Evolutionary conservation across 805 yeast genomes (phyloP).

Genomic region (Saccharomyces kudriavzevii): DNA sequence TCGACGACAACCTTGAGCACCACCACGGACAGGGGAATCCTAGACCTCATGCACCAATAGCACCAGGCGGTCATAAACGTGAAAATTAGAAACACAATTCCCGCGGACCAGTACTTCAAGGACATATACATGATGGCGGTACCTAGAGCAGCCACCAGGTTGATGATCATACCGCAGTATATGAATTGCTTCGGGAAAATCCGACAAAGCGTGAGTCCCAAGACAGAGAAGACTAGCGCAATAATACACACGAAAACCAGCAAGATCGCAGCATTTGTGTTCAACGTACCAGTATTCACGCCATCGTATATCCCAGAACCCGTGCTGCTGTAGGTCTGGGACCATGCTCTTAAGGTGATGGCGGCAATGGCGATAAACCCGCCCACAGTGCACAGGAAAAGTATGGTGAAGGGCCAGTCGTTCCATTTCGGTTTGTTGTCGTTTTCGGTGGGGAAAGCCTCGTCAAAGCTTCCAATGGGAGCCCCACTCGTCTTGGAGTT

Average conservation of each 20-base stretch:
- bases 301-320: slow-evolving; percentile 58
- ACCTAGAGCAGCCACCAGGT: slow-evolving; percentile 61
- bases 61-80: slow-evolving; percentile 56
- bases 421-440: slow-evolving; percentile 56
- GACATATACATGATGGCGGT: slow-evolving; percentile 69
- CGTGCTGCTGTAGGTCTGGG: slow-evolving; percentile 42
- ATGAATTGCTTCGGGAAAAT: slow-evolving; percentile 60
- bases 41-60: slow-evolving; percentile 61
- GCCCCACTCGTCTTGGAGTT: slow-evolving; percentile 30
- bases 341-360: slow-evolving; percentile 58
- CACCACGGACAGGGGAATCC: slow-evolving; percentile 70
- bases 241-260: slow-evolving; percentile 58
- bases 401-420: slow-evolving; percentile 62
- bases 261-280: slow-evolving; percentile 66
- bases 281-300: slow-evolving; percentile 50
- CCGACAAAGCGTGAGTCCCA: slow-evolving; percentile 55
- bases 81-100: slow-evolving; percentile 62
- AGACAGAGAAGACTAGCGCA: slow-evolving; percentile 47
- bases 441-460: slow-evolving; percentile 45
- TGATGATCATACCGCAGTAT: slow-evolving; percentile 56
- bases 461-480: slow-evolving; percentile 47
- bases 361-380: slow-evolving; percentile 70
- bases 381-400: slow-evolving; percentile 41
- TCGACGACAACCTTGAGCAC: slow-evolving; percentile 65
- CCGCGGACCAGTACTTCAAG: slow-evolving; percentile 68